Evolutionary conservation across 2,329 filamentous ascomycete genomes (phyloP), one percentile per base, ranked within the genome.

Genomic region (Fusarium sp.): DNA sequence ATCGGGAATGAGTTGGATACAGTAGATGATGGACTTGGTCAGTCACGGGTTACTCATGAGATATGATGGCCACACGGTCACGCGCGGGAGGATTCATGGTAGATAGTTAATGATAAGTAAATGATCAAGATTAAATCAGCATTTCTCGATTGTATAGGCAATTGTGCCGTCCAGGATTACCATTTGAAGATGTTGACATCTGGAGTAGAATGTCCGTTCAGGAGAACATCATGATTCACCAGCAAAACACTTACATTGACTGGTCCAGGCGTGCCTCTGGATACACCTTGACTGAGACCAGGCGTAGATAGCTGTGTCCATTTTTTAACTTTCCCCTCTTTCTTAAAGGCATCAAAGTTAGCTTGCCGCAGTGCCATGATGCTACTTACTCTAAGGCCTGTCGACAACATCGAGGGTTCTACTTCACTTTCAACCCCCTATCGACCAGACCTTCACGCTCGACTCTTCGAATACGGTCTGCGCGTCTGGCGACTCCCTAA

Each of bases 371-470:
- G 27, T 45, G 18, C 31, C 25, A 29, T 22, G 7, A 14, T 42
- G 14, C 42, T n/a, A 29, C 45, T 50, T 50, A 50, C 45, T 47
- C 14, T 11, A 8, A 29, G 22, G 16, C 16, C 8, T 25, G 8
- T 25, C 20, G 27, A 27, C 27, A 25, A 45, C 13, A 45, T 25
- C 2, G 4, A 45, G 40, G 20, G 13, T 16, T 47, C 22, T 18
- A 6, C 20, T 14, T 1, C 13, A 47, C 22, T 6, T 10, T 73
- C 56, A 78, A 8, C 47, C 68, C n/a, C 70, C 75, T 66, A 79
- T 75, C 10, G 75, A 74, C 78, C 78, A 79, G 9, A 79, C 60
- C 25, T 71, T 76, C 22, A 79, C 56, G n/a, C 70, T 75, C 8
- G 78, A 79, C 54, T 79, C 78, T 14, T 74, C 62, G 62, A 79